Base-by-base conservation (phyloP, 352 stramenopile species). In the Albugo laibachii region DNA sequence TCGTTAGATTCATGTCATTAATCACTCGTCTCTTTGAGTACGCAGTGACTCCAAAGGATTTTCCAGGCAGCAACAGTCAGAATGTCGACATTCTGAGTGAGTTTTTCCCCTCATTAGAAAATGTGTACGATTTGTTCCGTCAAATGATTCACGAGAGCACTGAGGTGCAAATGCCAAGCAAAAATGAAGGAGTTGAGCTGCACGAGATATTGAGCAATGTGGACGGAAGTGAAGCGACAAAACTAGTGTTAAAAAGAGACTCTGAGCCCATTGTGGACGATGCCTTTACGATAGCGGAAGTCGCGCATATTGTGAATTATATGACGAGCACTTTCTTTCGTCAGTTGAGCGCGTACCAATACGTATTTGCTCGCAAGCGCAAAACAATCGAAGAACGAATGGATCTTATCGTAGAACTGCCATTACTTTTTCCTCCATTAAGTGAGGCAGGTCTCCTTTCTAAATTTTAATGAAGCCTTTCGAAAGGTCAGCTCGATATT, bases 291-390 rank as follows among this genome's bases (percentile, higher is more conserved):
- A 54, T 6, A 35, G 15, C 44, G 1, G 62, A 87, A 35, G 69
- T 83, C 20, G 53, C 59, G 24, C 59, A 46, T 11, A 67, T 85
- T 49, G 72, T 85, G n/a, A 36, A 48, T 39, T 87, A 81, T 58
- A 65, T 87, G 53, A 66, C 62, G 14, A 59, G 63, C 6, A 83
- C 75, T 11, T 80, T 85, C 55, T 82, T 82, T 52, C 59, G 62
- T 13, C 68, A 85, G 49, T 57, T 84, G 31, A 47, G 48, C 12
- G 65, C 70, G 20, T 83, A 81, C 46, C 75, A 88, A 41, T 55
- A 53, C n/a, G 63, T 69, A 11, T 83, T 78, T 48, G 35, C 39
- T 45, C 56, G 42, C 48, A 53, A 42, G 42, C 57, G 47, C 44
- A 51, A 56, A 36, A 49, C 55, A 21, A 42, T 78, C 41, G 55